Base-by-base conservation (phyloP, 1,139 yeast genomes). In the Eremothecium coryli region DNA sequence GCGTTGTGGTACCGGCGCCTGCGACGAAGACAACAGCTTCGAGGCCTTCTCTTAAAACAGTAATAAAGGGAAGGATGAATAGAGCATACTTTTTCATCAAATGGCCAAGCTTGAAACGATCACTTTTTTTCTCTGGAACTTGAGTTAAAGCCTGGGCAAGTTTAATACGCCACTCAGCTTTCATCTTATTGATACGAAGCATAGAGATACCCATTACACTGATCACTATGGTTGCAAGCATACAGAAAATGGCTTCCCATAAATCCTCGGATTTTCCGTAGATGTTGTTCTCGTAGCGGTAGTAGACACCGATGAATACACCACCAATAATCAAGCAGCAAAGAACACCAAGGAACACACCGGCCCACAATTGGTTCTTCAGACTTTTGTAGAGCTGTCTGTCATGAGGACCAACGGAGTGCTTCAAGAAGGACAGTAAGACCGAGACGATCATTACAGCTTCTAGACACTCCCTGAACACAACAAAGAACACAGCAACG, bases 1-100 rank as follows among this genome's bases (percentile, higher is more conserved):
- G 38, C 1, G 75, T 66, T 13, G 70, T 61, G 33, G 77, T 64
- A 45, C 94, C 94, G 28, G 86, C 82, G 51, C 95, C 95, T 26
- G 95, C 95, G 38, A 85, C 79, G 53, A 84, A 84, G 16, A 84
- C 88, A 33, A 85, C 90, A 2, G 94, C 95, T 65, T 85, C 95
- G 44, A 85, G 66, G 43, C 95, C 95, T 68, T 85, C 95, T 65
- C 95, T 74, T 42, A 85, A 66, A 33, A 85, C 80, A 14, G 95
- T 85, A 48, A 85, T 68, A 46, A 82, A 76, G 11, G 95, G 95
- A 45, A 85, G 64, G 37, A 84, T 58, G 42, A 78, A 82, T 75
- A 85, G 68, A 30, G 86, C 78, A 57, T 84, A 82, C 56, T 77
- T 78, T 53, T 73, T 60, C n/a, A 61, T 43, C 32, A 58, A 41